These are phyloP conservation scores for Candida adriatica DNA, from an alignment of 805 yeast genomes.

Conservation along the genomic window DNA sequence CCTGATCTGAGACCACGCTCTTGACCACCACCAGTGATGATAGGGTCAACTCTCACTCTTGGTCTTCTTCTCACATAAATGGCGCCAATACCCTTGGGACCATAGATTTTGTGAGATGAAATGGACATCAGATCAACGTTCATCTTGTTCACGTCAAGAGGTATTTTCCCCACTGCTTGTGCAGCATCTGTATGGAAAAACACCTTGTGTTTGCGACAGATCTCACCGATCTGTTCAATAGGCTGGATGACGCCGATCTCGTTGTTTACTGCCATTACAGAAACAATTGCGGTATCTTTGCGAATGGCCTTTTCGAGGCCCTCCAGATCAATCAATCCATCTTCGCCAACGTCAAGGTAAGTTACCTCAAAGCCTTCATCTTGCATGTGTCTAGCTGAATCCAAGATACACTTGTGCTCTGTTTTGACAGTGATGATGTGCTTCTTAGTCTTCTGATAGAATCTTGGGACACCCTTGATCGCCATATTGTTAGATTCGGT, in stretches of 20 bases:
- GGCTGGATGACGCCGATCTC: constrained; percentile 98
- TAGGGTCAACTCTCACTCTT: constrained; percentile 91
- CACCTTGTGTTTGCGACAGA: constrained; percentile 82
- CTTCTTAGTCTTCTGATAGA: constrained; percentile 81
- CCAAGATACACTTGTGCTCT: constrained; percentile 98
- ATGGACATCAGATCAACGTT: constrained; percentile 91
- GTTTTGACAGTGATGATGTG: constrained; percentile 96
- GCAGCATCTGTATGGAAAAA: constrained; percentile 98
- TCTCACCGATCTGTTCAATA: constrained; percentile 81
- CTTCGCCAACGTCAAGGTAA: constrained; percentile 72
- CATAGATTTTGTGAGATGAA: constrained; percentile 94
- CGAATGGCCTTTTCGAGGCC: constrained; percentile 78
- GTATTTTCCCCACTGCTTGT: constrained; percentile 93
- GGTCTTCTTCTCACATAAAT: constrained; percentile 95
- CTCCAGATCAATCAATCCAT: constrained; percentile 76
- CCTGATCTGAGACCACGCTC: constrained; percentile 98
- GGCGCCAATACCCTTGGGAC: constrained; percentile 98
- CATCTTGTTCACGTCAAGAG: constrained; percentile 86
- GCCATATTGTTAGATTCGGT: constrained; percentile 96
- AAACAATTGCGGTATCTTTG: constrained; percentile 84
- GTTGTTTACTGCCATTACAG: constrained; percentile 95
- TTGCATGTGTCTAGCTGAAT: constrained; percentile 88
- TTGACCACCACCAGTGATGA: constrained; percentile 97
- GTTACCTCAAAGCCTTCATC: constrained; percentile 97
- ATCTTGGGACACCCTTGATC: constrained; percentile 91